Evolutionary conservation across 805 yeast species (phyloP), one percentile per base, ranked within the genome.

Genomic region (Wickerhamiella hasegawae): DNA sequence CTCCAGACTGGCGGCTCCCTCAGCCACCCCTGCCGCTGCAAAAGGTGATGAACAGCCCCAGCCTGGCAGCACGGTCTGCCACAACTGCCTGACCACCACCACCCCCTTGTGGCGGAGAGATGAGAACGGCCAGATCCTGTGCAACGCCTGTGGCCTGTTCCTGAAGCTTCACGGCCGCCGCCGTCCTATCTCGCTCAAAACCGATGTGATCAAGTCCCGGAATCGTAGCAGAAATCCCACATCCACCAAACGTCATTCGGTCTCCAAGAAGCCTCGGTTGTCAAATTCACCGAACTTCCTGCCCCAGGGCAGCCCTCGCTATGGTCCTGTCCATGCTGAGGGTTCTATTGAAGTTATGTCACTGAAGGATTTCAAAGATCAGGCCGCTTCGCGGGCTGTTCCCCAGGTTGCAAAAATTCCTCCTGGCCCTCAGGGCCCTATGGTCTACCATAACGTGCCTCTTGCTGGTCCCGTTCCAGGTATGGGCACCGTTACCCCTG

Each of bases 61-160:
- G 16, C 39, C 39, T 15, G 39, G 39, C 4, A 18, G 33, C 4
- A 36, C 39, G 5, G 36, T 36, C 31, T 85, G 97, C 55, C 81
- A 78, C 46, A 85, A 85, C 56, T 85, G 97, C 60, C 70, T 76
- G 49, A 85, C 97, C 2, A 79, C 83, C 12, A 85, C 90, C 1
- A 85, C 97, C 2, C 96, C 97, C 1, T 62, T 85, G 22, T 85
- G 96, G 96, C 69, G 96, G 57, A 66, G 96, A 43, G 95, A 85
- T 57, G 95, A 84, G 51, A 72, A 80, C 10, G 93, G 93, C 12
- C 78, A 76, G 48, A 93, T 85, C 24, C 65, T 85, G 33, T 85
- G 97, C 56, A 85, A 85, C 59, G 97, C 97, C 8, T 83, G 95
- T 61, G 95, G 95, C 0, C 62, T 83, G 33, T 83, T 83, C 49